Conservation (phyloP, 352 stramenopile species). For the Phytophthora citrophthora region DNA sequence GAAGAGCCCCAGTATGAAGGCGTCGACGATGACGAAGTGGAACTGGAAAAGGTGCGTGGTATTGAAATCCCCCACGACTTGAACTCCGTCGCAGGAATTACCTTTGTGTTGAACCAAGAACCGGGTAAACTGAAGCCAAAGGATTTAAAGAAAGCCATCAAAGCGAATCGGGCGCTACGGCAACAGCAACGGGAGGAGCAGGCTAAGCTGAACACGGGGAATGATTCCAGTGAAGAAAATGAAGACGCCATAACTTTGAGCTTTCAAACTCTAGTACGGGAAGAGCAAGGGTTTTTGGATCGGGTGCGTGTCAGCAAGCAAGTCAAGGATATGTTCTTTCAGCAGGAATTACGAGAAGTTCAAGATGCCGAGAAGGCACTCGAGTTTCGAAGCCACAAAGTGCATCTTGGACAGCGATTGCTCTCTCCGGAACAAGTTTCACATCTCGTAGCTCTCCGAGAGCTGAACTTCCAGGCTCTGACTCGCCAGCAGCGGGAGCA, state of each 20-base stretch:
- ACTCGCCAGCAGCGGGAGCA: constrained; percentile 47
- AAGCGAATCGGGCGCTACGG: constrained; percentile 70
- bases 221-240: constrained; percentile 10
- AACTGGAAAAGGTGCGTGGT: constrained; percentile 49
- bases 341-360: constrained; percentile 80
- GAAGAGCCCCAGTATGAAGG: constrained; percentile 14
- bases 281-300: constrained; percentile 55
- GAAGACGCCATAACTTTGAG: constrained; percentile 38
- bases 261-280: constrained; percentile 59
- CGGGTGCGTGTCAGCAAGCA: constrained; percentile 43
- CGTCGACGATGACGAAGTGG: constrained; percentile 11
- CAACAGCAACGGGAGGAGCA: constrained; percentile 75
- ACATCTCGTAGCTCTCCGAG: constrained; percentile 58
- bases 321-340: constrained; percentile 84
- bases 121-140: constrained; percentile 90
- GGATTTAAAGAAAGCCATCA: constrained; percentile 90
- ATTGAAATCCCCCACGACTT: constrained; percentile 76
- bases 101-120: constrained; percentile 90
- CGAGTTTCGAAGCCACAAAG: constrained; percentile 85
- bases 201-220: constrained; percentile 38
- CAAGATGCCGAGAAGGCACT: constrained; percentile 80
- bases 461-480: constrained; percentile 39
- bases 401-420: constrained; percentile 64
- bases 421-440: constrained; percentile 57
- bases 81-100: constrained; percentile 67